Evolutionary conservation across 2,329 filamentous ascomycete genomes (phyloP).

Genomic region (Ceratocystis cacaofunesta): DNA sequence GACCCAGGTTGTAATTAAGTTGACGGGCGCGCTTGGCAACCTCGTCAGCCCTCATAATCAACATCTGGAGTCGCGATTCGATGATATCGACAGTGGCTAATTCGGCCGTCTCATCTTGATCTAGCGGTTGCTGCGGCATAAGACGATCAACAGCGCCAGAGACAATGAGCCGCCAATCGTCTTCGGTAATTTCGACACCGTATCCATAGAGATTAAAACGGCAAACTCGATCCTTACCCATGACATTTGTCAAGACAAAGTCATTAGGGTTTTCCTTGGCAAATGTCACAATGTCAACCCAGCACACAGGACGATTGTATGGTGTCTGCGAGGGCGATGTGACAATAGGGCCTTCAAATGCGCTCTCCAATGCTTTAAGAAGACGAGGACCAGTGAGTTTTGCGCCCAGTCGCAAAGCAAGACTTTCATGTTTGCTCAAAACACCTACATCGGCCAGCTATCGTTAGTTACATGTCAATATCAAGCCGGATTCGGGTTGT

Average conservation of each 20-base stretch:
- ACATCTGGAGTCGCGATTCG: constrained; percentile 58
- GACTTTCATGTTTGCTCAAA: constrained; percentile 69
- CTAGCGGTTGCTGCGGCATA: constrained; percentile 64
- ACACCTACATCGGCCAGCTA: constrained; percentile 37
- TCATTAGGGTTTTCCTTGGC: constrained; percentile 66
- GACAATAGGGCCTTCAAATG: constrained; percentile 68
- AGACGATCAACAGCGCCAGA: constrained; percentile 68
- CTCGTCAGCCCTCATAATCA: constrained; percentile 71
- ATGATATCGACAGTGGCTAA: constrained; percentile 70
- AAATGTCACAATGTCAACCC: constrained; percentile 77
- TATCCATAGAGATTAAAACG: constrained; percentile 71
- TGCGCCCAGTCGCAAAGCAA: constrained; percentile 72
- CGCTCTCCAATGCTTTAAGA: constrained; percentile 70
- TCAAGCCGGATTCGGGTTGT: not conserved
- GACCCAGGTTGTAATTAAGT: constrained; percentile 66
- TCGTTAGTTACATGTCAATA: not conserved
- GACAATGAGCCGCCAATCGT: constrained; percentile 72
- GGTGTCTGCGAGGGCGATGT: constrained; percentile 37
- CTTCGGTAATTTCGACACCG: constrained; percentile 71
- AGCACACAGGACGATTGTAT: constrained; percentile 45
- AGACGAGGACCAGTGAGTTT: constrained; percentile 69
- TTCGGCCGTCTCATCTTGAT: constrained; percentile 77
- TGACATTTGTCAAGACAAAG: constrained; percentile 55
- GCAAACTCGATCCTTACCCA: constrained; percentile 57
- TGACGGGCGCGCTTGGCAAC: constrained; percentile 49